These are phyloP conservation scores for Podaxis sp. DNA, from an alignment of 768 basidiomycete species.

Conservation along the genomic window DNA sequence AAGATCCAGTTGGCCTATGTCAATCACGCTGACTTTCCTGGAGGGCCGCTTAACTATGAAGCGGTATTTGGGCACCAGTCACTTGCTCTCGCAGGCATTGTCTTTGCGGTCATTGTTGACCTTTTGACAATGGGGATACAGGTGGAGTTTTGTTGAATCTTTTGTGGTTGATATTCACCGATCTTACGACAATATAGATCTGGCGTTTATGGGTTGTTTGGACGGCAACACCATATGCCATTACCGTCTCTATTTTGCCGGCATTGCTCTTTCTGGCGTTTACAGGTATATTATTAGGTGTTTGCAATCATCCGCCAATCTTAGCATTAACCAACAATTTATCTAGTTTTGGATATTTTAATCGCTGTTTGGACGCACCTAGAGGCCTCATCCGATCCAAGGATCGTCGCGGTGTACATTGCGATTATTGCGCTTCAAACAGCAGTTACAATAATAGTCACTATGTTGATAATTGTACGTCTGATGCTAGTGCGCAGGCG, in stretches of 20 bases:
- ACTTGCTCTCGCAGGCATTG: not conserved
- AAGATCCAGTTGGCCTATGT: not conserved
- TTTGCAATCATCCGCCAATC: not conserved
- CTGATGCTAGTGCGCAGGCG: not conserved
- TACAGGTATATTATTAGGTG: not conserved
- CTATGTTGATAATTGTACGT: not conserved
- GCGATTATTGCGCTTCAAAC: not conserved
- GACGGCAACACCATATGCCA: not conserved
- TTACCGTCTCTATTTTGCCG: not conserved
- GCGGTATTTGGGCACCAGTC: not conserved
- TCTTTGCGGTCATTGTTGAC: not conserved
- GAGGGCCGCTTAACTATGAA: not conserved
- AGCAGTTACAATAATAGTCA: not conserved
- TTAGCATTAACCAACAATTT: not conserved
- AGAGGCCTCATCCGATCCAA: not conserved
- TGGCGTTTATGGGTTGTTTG: slow-evolving; percentile 1
- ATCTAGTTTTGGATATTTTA: not conserved
- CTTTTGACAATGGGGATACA: not conserved
- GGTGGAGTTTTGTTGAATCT: not conserved
- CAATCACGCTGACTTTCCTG: not conserved
- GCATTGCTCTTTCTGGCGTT: not conserved
- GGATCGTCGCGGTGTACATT: not conserved
- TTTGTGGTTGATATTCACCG: not conserved
- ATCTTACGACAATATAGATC: not conserved
- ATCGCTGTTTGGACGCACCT: not conserved